Evolutionary conservation across 2,329 filamentous ascomycete genomes (phyloP).

Genomic region (Aspergillus sp.): DNA sequence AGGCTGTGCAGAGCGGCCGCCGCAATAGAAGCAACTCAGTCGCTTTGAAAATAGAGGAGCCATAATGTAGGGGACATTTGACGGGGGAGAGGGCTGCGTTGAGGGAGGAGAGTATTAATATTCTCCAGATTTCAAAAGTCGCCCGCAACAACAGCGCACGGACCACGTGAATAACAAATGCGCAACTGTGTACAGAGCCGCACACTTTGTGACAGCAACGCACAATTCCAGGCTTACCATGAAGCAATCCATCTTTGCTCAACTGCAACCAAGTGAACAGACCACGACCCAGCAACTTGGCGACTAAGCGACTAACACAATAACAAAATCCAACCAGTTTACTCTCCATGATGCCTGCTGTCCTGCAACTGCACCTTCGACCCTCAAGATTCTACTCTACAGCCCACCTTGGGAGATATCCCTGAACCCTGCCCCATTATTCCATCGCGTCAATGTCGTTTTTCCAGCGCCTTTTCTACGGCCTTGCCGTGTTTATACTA

Average conservation of each 20-base stretch:
- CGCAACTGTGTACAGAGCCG: background rate
- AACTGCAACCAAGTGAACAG: background rate
- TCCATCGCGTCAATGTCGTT: background rate
- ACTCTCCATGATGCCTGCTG: background rate
- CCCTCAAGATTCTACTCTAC: background rate
- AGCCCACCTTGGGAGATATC: background rate
- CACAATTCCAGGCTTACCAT: background rate
- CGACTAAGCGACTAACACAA: background rate
- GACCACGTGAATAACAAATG: slow-evolving; percentile 23
- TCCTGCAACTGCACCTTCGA: background rate
- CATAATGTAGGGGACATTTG: slow-evolving; percentile 32
- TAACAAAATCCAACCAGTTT: background rate
- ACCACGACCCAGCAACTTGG: background rate
- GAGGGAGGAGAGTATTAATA: slow-evolving; percentile 25
- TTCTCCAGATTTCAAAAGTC: slow-evolving; percentile 22
- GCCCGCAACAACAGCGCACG: slow-evolving; percentile 20
- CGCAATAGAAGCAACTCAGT: slow-evolving; percentile 82
- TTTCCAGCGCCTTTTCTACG: background rate
- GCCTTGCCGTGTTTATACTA: background rate
- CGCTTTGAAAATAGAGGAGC: slow-evolving; percentile 43
- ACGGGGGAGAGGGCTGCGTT: background rate
- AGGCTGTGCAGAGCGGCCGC: slow-evolving; percentile 61
- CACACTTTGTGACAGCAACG: background rate
- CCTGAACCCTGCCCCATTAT: background rate
- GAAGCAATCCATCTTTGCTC: background rate